phyloP scores from a whole-genome alignment of 495 filamentous ascomycete species.

The Penicillium angulare region DNA sequence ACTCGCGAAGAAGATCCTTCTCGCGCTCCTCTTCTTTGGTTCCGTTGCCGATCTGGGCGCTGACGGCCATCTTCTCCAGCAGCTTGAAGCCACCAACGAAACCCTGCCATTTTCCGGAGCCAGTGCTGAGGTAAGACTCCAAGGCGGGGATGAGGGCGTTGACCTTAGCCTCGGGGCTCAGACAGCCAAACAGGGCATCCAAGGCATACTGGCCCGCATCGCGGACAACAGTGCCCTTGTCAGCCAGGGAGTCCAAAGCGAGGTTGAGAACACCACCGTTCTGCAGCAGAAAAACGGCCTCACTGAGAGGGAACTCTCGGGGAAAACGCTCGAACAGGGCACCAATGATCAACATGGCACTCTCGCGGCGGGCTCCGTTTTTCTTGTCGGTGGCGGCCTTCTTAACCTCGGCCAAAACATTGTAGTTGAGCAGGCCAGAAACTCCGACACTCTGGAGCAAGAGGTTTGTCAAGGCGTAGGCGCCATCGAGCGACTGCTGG shows the following conservation, averaged over 20 bases:
- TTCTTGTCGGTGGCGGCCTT: constrained; percentile 96
- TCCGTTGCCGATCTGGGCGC: constrained; percentile 80
- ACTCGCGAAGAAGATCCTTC: constrained; percentile 84
- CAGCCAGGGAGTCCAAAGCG: constrained; percentile 82
- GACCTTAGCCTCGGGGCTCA: constrained; percentile 79
- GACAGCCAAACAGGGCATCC: constrained; percentile 76
- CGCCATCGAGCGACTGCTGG: constrained; percentile 79
- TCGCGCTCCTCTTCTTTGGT: constrained; percentile 74
- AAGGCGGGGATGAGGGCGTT: constrained; percentile 75
- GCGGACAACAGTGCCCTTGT: constrained; percentile 84
- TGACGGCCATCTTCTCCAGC: constrained; percentile 87
- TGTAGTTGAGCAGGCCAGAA: constrained; percentile 71
- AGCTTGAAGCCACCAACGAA: constrained; percentile 79
- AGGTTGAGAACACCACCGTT: constrained; percentile 69
- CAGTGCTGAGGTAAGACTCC: constrained; percentile 69
- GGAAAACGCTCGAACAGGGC: constrained; percentile 91
- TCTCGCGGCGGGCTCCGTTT: constrained; percentile 78
- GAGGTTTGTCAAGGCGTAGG: constrained; percentile 78
- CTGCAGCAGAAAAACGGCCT: constrained; percentile 76
- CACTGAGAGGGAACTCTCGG: constrained; percentile 70
- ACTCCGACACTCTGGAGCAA: constrained; percentile 76
- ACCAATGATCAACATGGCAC: constrained; percentile 91
- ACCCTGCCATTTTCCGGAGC: constrained; percentile 92
- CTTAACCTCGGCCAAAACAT: constrained; percentile 64
- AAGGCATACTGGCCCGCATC: constrained; percentile 94